These are phyloP conservation scores for Aspergillus brunneoviolaceus DNA, from an alignment of 2,329 filamentous ascomycete species.

Conservation along the genomic window DNA sequence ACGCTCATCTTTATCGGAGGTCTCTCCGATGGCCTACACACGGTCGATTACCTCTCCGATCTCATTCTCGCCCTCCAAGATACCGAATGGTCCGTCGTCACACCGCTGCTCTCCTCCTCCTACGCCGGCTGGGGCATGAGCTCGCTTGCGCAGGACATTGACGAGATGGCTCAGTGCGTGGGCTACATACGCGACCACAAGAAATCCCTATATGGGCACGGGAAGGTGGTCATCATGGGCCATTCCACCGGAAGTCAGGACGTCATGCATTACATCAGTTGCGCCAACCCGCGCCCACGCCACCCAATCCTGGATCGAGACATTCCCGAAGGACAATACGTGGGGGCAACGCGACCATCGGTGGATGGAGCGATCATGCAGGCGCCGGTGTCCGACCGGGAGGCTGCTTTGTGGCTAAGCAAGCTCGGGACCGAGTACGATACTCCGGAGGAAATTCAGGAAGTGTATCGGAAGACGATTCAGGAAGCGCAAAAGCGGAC, in stretches of 20 bases:
- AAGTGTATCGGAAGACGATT: conserved; percentile 31
- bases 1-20: conserved; percentile 60
- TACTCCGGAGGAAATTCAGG: conserved; percentile 22
- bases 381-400: conserved; percentile 74
- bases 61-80: conserved; percentile 50
- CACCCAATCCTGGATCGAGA: not conserved
- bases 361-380: conserved; percentile 79
- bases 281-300: not conserved
- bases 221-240: conserved; percentile 64
- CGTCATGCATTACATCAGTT: not conserved
- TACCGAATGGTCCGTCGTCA: conserved; percentile 55
- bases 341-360: not conserved
- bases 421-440: conserved; percentile 8
- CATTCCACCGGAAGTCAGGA: conserved; percentile 61
- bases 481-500: not conserved
- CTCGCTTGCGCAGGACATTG: conserved; percentile 53
- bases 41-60: conserved; percentile 53
- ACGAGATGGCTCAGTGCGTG: conserved; percentile 54
- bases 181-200: conserved; percentile 50
- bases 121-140: conserved; percentile 56
- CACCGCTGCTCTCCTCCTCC: conserved; percentile 53
- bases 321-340: not conserved
- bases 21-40: conserved; percentile 57
- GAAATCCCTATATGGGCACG: conserved; percentile 24
- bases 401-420: conserved; percentile 52